These are phyloP conservation scores for Bretschneidera sinensis DNA, from an alignment of 345 rosid species.

Conservation along the genomic window DNA sequence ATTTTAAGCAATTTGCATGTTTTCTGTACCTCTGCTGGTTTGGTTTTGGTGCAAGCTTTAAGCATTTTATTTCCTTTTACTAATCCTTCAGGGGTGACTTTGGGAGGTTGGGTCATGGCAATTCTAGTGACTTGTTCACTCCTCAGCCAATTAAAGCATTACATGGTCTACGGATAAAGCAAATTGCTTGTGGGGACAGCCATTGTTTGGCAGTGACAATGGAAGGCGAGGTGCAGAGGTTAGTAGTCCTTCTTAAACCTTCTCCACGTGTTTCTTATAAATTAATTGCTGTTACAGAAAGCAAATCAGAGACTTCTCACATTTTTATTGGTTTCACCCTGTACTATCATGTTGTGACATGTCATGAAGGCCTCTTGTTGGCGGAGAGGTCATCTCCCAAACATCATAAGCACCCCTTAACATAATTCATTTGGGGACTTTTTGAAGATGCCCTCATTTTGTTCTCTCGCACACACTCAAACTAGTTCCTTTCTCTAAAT, in stretches of 20 bases:
- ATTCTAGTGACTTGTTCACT: conserved; percentile 86
- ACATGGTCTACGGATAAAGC: conserved; percentile 70
- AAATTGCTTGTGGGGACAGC: conserved; percentile 98
- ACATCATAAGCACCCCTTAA: too few relatives aligned
- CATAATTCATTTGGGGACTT: too few relatives aligned
- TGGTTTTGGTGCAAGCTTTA: neutral
- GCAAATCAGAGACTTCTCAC: too few relatives aligned
- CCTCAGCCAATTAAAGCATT: conserved; percentile 85
- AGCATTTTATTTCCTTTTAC: conserved; percentile 6
- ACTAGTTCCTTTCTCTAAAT: too few relatives aligned
- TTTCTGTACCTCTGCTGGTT: neutral
- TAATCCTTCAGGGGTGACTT: conserved; percentile 81
- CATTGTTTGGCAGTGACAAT: conserved; percentile 92
- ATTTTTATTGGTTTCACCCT: too few relatives aligned
- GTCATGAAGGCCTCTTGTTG: too few relatives aligned
- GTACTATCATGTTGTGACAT: too few relatives aligned
- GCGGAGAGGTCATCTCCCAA: too few relatives aligned
- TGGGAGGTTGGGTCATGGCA: conserved; percentile 98
- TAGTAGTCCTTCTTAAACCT: conserved; percentile 9
- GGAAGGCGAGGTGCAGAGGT: conserved; percentile 94
- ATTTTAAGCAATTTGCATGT: too few relatives aligned
- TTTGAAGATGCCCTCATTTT: too few relatives aligned
- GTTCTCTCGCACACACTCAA: too few relatives aligned
- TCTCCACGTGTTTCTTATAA: neutral
- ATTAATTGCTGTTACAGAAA: too few relatives aligned